Base-by-base conservation (phyloP, 108 stramenopile genomes). In the Skeletonema costatum region DNA sequence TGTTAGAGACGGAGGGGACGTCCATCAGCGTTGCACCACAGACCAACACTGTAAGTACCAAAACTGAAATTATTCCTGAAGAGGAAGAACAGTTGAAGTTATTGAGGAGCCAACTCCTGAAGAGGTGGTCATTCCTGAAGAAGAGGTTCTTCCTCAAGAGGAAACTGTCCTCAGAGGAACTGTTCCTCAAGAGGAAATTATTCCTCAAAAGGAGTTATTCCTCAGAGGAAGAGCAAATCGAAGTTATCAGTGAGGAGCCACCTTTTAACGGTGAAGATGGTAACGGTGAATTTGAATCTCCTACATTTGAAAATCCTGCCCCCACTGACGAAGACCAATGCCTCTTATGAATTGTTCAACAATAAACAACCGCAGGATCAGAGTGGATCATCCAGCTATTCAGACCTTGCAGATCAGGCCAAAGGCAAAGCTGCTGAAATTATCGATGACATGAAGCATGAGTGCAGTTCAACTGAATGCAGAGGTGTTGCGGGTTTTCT, bases 401-500 rank as follows among this genome's bases (percentile, higher is more conserved):
- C 69, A 12, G 31, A 59, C 16, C 25, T 42, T 19, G 8, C 51
- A 35, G 66, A 70, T 11, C 56, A 35, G 35, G 67, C 50, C 73
- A 42, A 63, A 42, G 74, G 68, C 30, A 68, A 68, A 7, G 73
- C 73, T 10, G 60, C 65, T 13, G 66, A 73, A 21, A 64, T 78
- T n/a, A 50, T 77, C 10, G 72, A 82, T n/a, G 81, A 82, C 41
- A 78, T 82, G 77, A 78, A 82, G 39, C 77, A 82, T 51, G 76
- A 77, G 48, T 77, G 81, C 48, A 73, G 70, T 29, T 73, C 81
- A 5, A 25, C 39, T 21, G 71, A 71, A 44, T 77, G 81, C 59
- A 73, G 77, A 65, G 71, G 81, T 51, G 61, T 78, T 50, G 76
- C 81, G 9, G 76, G 71, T 8, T 73, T 74, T 30, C 73, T 73